Evolutionary conservation across 768 basidiomycete species (phyloP).

Genomic region (Lyophyllum atratum): DNA sequence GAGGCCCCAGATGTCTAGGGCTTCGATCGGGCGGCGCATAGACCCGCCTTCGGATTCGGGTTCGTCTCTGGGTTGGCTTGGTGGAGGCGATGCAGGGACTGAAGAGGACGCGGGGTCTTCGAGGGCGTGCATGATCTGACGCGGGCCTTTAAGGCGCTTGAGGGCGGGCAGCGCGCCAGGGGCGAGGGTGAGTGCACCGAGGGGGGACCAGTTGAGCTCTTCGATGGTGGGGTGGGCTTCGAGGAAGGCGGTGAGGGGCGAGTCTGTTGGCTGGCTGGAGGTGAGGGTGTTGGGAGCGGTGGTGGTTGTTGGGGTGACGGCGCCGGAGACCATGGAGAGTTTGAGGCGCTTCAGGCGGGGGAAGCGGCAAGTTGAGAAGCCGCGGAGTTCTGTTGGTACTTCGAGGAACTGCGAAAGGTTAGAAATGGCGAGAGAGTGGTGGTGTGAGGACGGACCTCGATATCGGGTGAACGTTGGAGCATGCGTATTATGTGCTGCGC

Average conservation of each 20-base stretch:
- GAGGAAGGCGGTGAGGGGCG: conserved; percentile 40
- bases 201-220: conserved; percentile 47
- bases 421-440: background rate
- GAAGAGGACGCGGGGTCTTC: conserved; percentile 16
- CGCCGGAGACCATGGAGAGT: conserved; percentile 43
- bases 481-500: conserved; percentile 24
- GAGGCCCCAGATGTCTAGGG: conserved; percentile 33
- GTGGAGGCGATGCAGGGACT: no score
- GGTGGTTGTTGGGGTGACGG: conserved; percentile 21
- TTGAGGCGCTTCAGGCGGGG: conserved; percentile 43
- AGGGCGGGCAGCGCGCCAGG: conserved; percentile 42
- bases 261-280: conserved; percentile 31
- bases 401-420: conserved; percentile 36
- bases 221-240: conserved; percentile 47
- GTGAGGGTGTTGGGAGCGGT: conserved; percentile 30
- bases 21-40: conserved; percentile 31
- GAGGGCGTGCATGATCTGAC: conserved; percentile 36
- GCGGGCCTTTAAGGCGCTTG: conserved; percentile 35
- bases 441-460: conserved; percentile 25
- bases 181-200: conserved; percentile 29
- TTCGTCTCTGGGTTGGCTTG: no score
- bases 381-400: conserved; percentile 46
- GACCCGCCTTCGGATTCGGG: no score
- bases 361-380: conserved; percentile 29
- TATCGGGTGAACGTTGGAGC: conserved; percentile 25